Evolutionary conservation across 768 basidiomycete genomes (phyloP).

Genomic region (Chalciporus piperatus): DNA sequence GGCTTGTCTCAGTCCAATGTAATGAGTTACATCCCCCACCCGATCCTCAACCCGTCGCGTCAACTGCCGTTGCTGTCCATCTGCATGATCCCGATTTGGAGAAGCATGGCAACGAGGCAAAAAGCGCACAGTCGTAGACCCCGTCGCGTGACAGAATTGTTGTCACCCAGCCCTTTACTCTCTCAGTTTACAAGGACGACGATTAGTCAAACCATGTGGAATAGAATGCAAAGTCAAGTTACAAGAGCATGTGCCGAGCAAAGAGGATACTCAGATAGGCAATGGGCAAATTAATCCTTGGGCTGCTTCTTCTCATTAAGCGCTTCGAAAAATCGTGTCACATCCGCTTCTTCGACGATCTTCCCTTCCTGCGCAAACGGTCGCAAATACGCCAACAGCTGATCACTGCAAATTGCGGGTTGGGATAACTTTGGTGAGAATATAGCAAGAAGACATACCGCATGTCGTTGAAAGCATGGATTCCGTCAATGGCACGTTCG

Average conservation of each 20-base stretch:
- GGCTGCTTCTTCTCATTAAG: slow-evolving; percentile 35
- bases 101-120: too few relatives aligned
- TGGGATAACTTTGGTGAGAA: background rate
- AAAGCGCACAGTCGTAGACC: too few relatives aligned
- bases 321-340: slow-evolving; percentile 62
- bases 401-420: slow-evolving; percentile 47
- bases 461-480: slow-evolving; percentile 81
- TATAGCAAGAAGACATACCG: slow-evolving; percentile 43
- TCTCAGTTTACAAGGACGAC: too few relatives aligned
- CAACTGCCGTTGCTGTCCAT: too few relatives aligned
- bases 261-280: background rate
- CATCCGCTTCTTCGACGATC: slow-evolving; percentile 70
- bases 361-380: slow-evolving; percentile 79
- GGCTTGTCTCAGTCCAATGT: too few relatives aligned
- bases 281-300: slow-evolving; percentile 7
- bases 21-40: too few relatives aligned
- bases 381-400: slow-evolving; percentile 65
- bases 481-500: slow-evolving; percentile 79
- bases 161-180: too few relatives aligned
- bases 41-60: too few relatives aligned
- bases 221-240: too few relatives aligned
- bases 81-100: too few relatives aligned
- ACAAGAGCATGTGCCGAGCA: background rate
- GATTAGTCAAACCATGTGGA: too few relatives aligned
- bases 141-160: too few relatives aligned